Conservation (phyloP, 495 filamentous ascomycete species). For the Letharia lupina region DNA sequence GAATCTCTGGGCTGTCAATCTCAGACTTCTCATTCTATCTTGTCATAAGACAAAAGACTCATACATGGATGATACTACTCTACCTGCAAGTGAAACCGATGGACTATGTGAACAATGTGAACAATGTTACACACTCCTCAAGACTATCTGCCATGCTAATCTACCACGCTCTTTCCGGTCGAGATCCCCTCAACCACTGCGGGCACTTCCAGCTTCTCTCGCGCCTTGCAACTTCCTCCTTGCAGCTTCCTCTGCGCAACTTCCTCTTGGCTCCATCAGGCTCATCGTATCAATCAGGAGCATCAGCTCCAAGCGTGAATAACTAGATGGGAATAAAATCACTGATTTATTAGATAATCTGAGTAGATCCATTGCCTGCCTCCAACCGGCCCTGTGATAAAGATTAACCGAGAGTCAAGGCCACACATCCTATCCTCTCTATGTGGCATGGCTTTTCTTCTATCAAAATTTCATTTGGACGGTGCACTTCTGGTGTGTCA, state of each 20-base stretch:
- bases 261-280: neutral
- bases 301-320: neutral
- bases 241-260: neutral
- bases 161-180: neutral
- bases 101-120: too few species aligned
- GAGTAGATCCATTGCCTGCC: neutral
- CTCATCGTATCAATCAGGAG: neutral
- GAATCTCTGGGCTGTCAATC: neutral
- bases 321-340: neutral
- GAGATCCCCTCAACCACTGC: neutral
- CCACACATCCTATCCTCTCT: neutral
- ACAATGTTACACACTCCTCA: neutral
- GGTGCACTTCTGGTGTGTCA: neutral
- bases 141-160: neutral
- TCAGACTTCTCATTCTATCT: neutral
- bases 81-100: neutral
- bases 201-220: neutral
- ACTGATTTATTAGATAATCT: neutral
- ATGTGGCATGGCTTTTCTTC: neutral
- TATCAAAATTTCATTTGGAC: neutral
- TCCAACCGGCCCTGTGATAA: neutral
- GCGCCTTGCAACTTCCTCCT: neutral
- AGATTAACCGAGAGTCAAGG: neutral
- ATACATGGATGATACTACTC: neutral
- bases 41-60: neutral